Percentiles rank a stretch among this genome's conserved stretches.
phyloP scores from a whole-genome alignment of 2,329 filamentous ascomycete genomes.

The Arthroderma sp. region DNA sequence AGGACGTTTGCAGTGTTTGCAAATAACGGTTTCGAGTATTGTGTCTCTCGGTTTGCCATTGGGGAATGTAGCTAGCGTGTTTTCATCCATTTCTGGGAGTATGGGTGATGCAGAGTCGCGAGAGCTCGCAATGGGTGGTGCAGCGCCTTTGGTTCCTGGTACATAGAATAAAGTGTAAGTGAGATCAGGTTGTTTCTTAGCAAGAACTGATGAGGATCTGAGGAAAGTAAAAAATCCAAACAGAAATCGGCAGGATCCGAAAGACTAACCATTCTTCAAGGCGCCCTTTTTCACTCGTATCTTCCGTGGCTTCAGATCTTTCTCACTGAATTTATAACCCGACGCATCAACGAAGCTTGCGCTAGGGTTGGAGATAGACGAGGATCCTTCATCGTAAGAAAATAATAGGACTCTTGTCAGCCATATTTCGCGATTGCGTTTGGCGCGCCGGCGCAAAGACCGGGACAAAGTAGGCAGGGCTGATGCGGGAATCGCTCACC shows the following conservation, averaged over 20 bases:
- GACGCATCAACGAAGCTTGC: slow-evolving; percentile 31
- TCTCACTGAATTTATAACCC: slow-evolving; percentile 33
- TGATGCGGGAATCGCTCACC: too few species aligned
- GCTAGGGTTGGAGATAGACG: too few species aligned
- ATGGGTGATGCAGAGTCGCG: slow-evolving; percentile 29
- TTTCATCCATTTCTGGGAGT: slow-evolving; percentile 54
- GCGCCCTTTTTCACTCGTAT: slow-evolving; percentile 31
- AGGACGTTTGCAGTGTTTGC: slow-evolving; percentile 90
- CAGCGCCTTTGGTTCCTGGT: slow-evolving; percentile 12
- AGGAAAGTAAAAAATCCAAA: not conserved
- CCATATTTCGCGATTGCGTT: too few species aligned
- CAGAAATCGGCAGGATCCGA: not conserved
- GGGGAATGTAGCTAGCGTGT: slow-evolving; percentile 62
- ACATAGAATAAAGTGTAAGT: not conserved
- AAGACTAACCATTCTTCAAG: slow-evolving; percentile 12
- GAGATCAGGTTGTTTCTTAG: not conserved
- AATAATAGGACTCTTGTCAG: too few species aligned
- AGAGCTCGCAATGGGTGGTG: slow-evolving; percentile 17
- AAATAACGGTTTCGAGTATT: slow-evolving; percentile 62
- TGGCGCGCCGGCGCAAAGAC: too few species aligned
- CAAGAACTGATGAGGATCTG: not conserved
- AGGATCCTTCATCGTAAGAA: too few species aligned
- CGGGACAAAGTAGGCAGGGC: too few species aligned
- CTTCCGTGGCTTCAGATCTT: slow-evolving; percentile 31
- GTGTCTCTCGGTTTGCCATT: slow-evolving; percentile 74